Evolutionary conservation across 2,329 filamentous ascomycete genomes (phyloP).

Genomic region (Tothia fuscella): DNA sequence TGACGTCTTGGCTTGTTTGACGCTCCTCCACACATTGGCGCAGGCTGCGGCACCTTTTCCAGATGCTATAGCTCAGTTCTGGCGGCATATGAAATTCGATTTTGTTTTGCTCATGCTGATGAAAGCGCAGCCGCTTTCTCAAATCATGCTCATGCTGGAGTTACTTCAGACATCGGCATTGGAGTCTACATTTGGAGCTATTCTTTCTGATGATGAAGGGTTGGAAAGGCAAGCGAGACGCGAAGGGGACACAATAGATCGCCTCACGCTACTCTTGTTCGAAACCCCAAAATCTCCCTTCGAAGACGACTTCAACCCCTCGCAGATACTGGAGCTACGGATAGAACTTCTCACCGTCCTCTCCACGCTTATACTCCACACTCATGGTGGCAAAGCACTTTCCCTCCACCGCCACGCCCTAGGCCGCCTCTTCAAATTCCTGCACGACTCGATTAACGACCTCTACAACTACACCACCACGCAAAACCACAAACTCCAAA

Average conservation of each 20-base stretch:
- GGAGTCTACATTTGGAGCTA: conserved; percentile 53
- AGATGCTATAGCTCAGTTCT: conserved; percentile 42
- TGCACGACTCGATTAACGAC: conserved; percentile 58
- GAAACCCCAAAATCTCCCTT: conserved; percentile 31
- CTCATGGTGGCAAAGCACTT: conserved; percentile 53
- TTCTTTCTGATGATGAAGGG: conserved; percentile 35
- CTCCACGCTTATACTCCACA: conserved; percentile 47
- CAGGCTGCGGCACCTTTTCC: conserved; percentile 41
- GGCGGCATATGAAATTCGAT: conserved; percentile 54
- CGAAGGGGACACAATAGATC: conserved; percentile 44
- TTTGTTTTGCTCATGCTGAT: conserved; percentile 57
- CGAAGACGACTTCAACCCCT: conserved; percentile 19
- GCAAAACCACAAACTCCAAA: conserved; percentile 29
- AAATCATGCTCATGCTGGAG: conserved; percentile 52
- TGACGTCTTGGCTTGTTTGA: conserved; percentile 51
- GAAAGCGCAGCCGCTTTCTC: conserved; percentile 49
- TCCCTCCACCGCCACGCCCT: conserved; percentile 57
- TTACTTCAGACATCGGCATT: conserved; percentile 57
- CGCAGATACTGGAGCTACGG: conserved; percentile 32
- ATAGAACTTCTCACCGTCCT: conserved; percentile 34
- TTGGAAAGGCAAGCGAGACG: conserved; percentile 21
- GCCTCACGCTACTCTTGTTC: conserved; percentile 49
- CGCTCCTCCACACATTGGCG: conserved; percentile 52
- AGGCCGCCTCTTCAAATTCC: conserved; percentile 60
- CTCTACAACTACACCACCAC: conserved; percentile 36